A percentile compares a stretch with the other conserved stretches of the same genome.
Evolutionary conservation across 176 grass and related monocot genomes (phyloP).

Genomic region (Thinopyrum elongatum): DNA sequence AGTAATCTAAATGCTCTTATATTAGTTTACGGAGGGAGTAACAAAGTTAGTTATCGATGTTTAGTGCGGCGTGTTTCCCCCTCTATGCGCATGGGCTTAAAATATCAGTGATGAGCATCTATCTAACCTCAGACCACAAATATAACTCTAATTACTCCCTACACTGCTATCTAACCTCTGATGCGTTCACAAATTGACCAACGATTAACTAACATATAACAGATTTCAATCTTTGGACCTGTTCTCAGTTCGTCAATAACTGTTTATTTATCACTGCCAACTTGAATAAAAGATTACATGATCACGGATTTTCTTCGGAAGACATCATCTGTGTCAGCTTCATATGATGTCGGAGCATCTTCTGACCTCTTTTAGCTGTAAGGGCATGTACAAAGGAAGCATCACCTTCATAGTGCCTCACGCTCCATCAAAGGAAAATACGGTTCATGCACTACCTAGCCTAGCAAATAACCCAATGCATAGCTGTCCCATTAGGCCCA

Average conservation of each 20-base stretch:
- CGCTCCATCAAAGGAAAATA: too few relatives aligned
- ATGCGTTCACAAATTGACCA: not conserved
- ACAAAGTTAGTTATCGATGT: not conserved
- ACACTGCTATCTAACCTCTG: not conserved
- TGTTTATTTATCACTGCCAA: not conserved
- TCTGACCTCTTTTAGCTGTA: not conserved
- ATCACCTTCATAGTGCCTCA: too few relatives aligned
- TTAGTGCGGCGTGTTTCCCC: too few relatives aligned
- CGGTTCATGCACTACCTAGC: too few relatives aligned
- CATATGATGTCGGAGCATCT: not conserved
- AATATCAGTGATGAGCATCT: not conserved
- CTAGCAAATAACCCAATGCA: too few relatives aligned
- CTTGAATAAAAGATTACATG: not conserved
- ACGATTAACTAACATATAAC: not conserved
- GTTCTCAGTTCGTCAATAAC: not conserved
- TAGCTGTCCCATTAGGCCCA: too few relatives aligned
- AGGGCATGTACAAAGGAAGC: too few relatives aligned
- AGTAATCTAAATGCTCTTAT: too few relatives aligned
- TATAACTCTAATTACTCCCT: not conserved
- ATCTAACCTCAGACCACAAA: not conserved
- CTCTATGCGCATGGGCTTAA: not conserved
- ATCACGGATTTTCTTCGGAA: not conserved
- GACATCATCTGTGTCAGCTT: not conserved
- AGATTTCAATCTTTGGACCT: not conserved
- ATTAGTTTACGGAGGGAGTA: too few relatives aligned